A percentile compares a stretch with the other conserved stretches of the same genome.
These are phyloP conservation scores for Dictyophora rubrovolvata DNA, from an alignment of 768 basidiomycete genomes.

Conservation along the genomic window DNA sequence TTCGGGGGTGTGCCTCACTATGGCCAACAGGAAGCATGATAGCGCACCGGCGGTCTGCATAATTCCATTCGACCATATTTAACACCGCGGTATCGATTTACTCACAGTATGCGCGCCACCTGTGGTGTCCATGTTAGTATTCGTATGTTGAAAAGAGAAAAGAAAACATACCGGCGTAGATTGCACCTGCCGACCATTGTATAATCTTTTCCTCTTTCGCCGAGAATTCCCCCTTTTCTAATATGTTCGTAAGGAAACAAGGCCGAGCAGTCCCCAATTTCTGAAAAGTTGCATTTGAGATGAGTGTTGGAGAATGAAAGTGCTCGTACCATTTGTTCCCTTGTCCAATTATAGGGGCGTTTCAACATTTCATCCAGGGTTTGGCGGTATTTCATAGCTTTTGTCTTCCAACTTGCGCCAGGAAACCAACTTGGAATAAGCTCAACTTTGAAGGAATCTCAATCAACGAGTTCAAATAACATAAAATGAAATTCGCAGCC, in stretches of 20 bases:
- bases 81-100: not conserved
- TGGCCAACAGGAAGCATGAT: conserved; percentile 40
- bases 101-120: conserved; percentile 13
- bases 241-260: not conserved
- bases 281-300: not conserved
- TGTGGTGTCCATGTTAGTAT: not conserved
- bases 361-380: not conserved
- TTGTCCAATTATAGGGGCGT: conserved; percentile 11
- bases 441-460: not conserved
- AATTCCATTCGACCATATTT: too few relatives aligned
- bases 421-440: conserved; percentile 7
- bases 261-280: not conserved
- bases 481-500: not conserved
- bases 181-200: conserved; percentile 5
- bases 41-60: conserved; percentile 35
- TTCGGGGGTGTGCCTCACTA: conserved; percentile 34
- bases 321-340: conserved; percentile 14
- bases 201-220: conserved; percentile 4
- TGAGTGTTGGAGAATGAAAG: not conserved
- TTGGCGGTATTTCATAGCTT: not conserved
- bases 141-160: not conserved
- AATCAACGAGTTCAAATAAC: not conserved
- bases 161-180: conserved; percentile 10
- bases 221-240: not conserved
- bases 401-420: conserved; percentile 9